phyloP scores from a whole-genome alignment of 1,284 basidiomycete genomes.

The Nidula niveotomentosa region DNA sequence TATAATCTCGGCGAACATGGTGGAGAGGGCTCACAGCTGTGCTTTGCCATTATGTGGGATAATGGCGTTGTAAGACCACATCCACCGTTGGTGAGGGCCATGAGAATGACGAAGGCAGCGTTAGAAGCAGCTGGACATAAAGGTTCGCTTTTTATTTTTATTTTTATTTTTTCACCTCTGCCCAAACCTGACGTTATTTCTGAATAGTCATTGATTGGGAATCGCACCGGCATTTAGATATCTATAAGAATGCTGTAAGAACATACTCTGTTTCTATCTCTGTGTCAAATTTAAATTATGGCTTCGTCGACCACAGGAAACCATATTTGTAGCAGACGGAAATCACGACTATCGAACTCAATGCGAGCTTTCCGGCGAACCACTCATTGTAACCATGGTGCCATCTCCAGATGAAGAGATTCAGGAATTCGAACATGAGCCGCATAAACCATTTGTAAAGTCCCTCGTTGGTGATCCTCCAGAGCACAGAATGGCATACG shows the following conservation, averaged over 20 bases:
- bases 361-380: conserved; percentile 40
- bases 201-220: conserved; percentile 50
- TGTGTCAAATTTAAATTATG: no score
- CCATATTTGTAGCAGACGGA: conserved; percentile 41
- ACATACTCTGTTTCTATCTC: neutral
- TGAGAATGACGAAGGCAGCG: conserved; percentile 54
- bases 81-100: conserved; percentile 36
- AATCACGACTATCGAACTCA: conserved; percentile 38
- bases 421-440: conserved; percentile 22
- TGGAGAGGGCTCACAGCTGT: conserved; percentile 44
- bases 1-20: conserved; percentile 58
- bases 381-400: conserved; percentile 38
- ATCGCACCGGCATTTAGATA: conserved; percentile 46
- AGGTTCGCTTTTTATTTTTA: conserved; percentile 10
- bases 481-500: conserved; percentile 29
- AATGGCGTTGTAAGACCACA: conserved; percentile 33
- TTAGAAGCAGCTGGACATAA: conserved; percentile 52
- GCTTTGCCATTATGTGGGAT: conserved; percentile 64
- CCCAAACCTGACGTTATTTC: neutral
- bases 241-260: conserved; percentile 47
- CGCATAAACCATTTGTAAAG: conserved; percentile 30
- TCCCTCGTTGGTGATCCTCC: conserved; percentile 30
- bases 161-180: no score
- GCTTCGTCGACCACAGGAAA: conserved; percentile 28
- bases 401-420: conserved; percentile 21